These are phyloP conservation scores for Hordeum marinum DNA, from an alignment of 176 grass and related monocot genomes.

Conservation along the genomic window DNA sequence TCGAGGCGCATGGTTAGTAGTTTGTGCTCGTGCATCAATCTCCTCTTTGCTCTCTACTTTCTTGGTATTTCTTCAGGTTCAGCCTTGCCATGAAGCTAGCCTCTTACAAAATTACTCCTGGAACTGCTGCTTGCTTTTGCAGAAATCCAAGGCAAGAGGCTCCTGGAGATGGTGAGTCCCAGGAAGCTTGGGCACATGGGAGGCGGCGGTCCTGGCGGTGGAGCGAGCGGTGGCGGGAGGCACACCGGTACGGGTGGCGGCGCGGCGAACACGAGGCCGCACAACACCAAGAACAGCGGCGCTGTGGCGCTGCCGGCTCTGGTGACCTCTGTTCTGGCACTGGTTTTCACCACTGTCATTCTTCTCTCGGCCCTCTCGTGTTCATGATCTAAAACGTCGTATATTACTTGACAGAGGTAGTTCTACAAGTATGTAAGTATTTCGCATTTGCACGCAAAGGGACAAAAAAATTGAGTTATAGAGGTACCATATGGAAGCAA, in stretches of 20 bases:
- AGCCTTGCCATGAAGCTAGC: neutral
- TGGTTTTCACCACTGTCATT: conserved; percentile 12
- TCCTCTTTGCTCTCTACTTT: neutral
- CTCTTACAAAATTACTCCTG: neutral
- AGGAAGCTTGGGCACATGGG: conserved; percentile 20
- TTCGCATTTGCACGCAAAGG: too few species aligned
- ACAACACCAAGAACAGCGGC: conserved; percentile 16
- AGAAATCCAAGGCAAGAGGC: conserved; percentile 7
- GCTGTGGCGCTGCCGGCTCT: neutral
- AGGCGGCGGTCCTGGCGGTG: neutral
- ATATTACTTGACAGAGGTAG: too few species aligned
- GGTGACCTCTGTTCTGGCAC: conserved; percentile 7
- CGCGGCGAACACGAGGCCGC: conserved; percentile 17
- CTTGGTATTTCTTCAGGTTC: neutral
- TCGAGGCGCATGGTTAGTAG: conserved; percentile 6
- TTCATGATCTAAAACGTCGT: too few species aligned
- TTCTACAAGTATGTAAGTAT: too few species aligned
- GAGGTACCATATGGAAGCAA: too few species aligned
- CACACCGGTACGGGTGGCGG: conserved; percentile 7
- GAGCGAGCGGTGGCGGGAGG: neutral
- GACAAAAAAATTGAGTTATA: too few species aligned
- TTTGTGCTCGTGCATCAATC: neutral
- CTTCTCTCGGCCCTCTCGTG: neutral
- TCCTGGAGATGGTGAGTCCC: neutral
- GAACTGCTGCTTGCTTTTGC: neutral